Evolutionary conservation across 495 filamentous ascomycete genomes (phyloP).

Genomic region (Penicillium roqueforti): DNA sequence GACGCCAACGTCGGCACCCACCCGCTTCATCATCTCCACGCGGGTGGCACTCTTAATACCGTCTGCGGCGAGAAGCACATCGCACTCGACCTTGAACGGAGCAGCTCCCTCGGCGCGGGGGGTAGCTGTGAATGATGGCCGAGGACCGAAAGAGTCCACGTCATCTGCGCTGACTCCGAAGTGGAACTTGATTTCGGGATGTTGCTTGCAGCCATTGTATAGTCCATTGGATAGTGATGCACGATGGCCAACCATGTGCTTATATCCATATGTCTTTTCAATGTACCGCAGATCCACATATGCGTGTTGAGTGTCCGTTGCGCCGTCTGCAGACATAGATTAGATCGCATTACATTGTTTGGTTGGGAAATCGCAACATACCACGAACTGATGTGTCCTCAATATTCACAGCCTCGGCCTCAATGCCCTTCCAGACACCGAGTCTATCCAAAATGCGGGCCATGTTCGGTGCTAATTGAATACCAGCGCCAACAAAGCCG

Average conservation of each 20-base stretch:
- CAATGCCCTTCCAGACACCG: constrained; percentile 66
- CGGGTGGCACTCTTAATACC: constrained; percentile 69
- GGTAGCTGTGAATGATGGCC: constrained; percentile 51
- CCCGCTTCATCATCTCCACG: constrained; percentile 53
- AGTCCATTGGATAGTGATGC: constrained; percentile 65
- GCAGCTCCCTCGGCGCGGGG: constrained; percentile 49
- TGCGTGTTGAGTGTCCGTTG: constrained; percentile 61
- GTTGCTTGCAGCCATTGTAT: constrained; percentile 60
- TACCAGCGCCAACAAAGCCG: constrained; percentile 78
- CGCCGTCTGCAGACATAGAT: constrained; percentile 51
- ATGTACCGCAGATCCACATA: constrained; percentile 67
- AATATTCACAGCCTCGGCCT: constrained; percentile 55
- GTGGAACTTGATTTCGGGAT: constrained; percentile 65
- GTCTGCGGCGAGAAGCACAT: constrained; percentile 67
- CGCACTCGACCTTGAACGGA: constrained; percentile 54
- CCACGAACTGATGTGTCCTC: constrained; percentile 51
- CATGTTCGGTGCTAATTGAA: constrained; percentile 80
- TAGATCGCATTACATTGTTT: not conserved
- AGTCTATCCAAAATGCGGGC: constrained; percentile 65
- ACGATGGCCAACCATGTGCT: constrained; percentile 76
- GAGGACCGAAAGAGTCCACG: constrained; percentile 52
- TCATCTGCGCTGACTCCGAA: constrained; percentile 54
- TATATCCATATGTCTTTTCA: constrained; percentile 62
- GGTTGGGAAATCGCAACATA: constrained; percentile 17
- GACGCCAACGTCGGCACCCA: constrained; percentile 54